Evolutionary conservation across 73 alveolate species (phyloP), one percentile per base, ranked within the genome.

Genomic region (Halteria grandinella): DNA sequence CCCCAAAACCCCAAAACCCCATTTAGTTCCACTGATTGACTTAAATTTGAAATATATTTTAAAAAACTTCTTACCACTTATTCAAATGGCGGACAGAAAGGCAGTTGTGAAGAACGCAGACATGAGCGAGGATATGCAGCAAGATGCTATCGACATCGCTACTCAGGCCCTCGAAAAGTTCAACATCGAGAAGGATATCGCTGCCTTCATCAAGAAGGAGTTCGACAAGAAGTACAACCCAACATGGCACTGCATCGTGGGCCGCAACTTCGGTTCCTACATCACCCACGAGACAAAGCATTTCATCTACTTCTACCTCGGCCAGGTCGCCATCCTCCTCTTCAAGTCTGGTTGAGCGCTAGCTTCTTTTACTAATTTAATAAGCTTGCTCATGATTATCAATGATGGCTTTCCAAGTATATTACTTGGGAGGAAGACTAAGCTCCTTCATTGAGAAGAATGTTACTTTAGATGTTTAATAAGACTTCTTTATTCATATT

Each of bases 141-240:
- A 95, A 79, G 99, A 95, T 83, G 98, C 99, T 40, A 95, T 95
- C 50, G 98, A 95, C 75, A 92, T 95, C 53, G 94, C 98, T 31
- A 92, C 96, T 32, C 91, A 93, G 82, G 99, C 98, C 24, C 83
- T 95, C 49, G 98, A 95, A 85, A 93, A 95, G 88, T 95, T 91
- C 88, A 91, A 95, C 89, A 93, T 95, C 55, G 98, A 93, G 88
- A 95, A 95, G 83, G 98, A 95, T 83, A 95, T 95, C 75, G 99
- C 99, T 23, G 99, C 99, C 28, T 97, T 92, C 97, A 96, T 96
- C 95, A 97, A 97, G 95, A 97, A 97, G 93, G 99, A 96, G 85
- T 97, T 97, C 89, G 99, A 97, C 90, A 94, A 97, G 93, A 97
- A 97, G 87, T 97, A 97, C 94, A 97, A 97, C 91, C 99, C 99